phyloP scores from a whole-genome alignment of 106 monocot genomes.

The Posidonia australis region DNA sequence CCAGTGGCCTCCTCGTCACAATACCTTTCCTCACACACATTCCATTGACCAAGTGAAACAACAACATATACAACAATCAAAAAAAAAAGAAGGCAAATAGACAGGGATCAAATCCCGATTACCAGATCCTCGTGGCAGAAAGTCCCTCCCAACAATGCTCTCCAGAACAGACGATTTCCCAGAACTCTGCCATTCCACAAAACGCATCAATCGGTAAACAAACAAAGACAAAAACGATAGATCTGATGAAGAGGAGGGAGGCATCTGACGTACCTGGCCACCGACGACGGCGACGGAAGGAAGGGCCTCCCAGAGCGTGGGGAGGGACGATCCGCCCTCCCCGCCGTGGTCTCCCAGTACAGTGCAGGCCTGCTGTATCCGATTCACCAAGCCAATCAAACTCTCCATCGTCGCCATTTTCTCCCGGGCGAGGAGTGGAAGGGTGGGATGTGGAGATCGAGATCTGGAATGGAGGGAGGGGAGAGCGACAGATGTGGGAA shows the following conservation, averaged over 20 bases:
- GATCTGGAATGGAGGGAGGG: neutral
- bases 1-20: constrained; percentile 89
- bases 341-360: constrained; percentile 83
- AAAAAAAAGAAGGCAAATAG: constrained; percentile 2
- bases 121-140: constrained; percentile 80
- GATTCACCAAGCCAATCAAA: constrained; percentile 77
- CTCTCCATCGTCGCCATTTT: constrained; percentile 81
- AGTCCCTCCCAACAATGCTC: constrained; percentile 72
- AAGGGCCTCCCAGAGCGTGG: constrained; percentile 61
- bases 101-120: neutral
- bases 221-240: neutral
- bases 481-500: neutral
- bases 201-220: neutral
- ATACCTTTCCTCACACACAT: constrained; percentile 39
- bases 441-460: neutral
- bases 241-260: too few species aligned
- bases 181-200: constrained; percentile 37
- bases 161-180: constrained; percentile 84
- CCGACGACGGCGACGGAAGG: constrained; percentile 86
- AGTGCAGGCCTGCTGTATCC: constrained; percentile 90
- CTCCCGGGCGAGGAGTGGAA: neutral
- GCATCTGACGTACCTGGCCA: constrained; percentile 43
- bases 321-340: constrained; percentile 27
- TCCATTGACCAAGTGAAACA: constrained; percentile 4
- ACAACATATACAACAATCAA: constrained; percentile 5